Conservation (phyloP, 192 early-diverging fungal genomes). For the Coemansia javaensis region DNA sequence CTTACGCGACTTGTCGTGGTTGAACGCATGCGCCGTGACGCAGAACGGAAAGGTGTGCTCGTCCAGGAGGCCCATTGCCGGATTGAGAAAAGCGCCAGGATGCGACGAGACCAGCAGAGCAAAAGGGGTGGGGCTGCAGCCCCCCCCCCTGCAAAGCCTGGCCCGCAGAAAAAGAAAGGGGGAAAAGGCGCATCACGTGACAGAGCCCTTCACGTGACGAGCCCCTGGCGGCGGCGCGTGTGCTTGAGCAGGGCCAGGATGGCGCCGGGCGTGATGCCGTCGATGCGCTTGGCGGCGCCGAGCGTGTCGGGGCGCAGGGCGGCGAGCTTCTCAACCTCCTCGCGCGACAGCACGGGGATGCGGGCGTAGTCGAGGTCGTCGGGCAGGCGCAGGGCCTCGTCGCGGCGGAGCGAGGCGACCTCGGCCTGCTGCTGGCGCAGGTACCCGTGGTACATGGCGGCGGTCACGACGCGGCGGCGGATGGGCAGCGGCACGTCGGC, state of each 20-base stretch:
- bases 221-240: constrained; percentile 27
- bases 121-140: neutral
- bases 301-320: constrained; percentile 39
- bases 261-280: constrained; percentile 74
- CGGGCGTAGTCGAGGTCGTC: constrained; percentile 59
- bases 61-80: constrained; percentile 41
- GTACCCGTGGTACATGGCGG: constrained; percentile 64
- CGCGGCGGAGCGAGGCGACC: constrained; percentile 58
- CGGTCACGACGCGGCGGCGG: constrained; percentile 55
- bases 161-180: neutral
- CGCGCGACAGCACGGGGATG: constrained; percentile 39
- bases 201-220: too few relatives aligned
- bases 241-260: constrained; percentile 65
- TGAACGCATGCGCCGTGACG: constrained; percentile 93
- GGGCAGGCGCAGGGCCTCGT: constrained; percentile 62
- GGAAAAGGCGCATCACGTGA: too few relatives aligned
- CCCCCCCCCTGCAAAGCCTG: too few relatives aligned
- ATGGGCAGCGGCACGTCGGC: constrained; percentile 50
- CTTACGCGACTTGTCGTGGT: constrained; percentile 81
- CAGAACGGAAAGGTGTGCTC: constrained; percentile 51
- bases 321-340: constrained; percentile 44
- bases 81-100: too few relatives aligned
- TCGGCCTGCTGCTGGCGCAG: constrained; percentile 61
- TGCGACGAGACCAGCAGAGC: neutral
- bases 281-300: constrained; percentile 72